Evolutionary conservation across 306 rosid genomes (phyloP), one percentile per base, ranked within the genome.

Genomic region (Rosa persica): DNA sequence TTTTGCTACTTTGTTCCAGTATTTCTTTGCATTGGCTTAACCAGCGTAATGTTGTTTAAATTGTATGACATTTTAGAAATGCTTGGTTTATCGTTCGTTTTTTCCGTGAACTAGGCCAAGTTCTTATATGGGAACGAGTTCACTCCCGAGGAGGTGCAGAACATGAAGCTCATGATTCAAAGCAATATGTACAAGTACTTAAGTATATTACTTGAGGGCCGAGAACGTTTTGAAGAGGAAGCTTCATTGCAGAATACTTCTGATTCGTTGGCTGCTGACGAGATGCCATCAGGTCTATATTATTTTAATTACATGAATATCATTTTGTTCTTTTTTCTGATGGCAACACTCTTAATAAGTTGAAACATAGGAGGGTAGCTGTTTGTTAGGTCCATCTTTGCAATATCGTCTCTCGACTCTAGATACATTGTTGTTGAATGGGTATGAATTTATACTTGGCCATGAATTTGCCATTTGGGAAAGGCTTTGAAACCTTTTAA

Each of bases 211-310:
- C 98, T 93, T 68, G 98, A 93, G 81, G 97, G 97, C 76, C 91
- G 93, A 78, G 98, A 93, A 86, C 94, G 86, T 42, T 93, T 93
- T 77, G 97, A 93, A 91, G 98, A 93, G 84, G 98, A 91, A 84
- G 87, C 85, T 43, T 66, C 83, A 79, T 74, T 79, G 75, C 91
- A 89, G 83, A 78, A 79, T 81, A 79, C 51, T 70, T 51, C 76
- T 73, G 71, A 72, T 80, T 42, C 80, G 3, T 60, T 71, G 54
- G 80, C 88, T 44, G 72, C 75, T 57, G 89, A 84, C 74, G 84
- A 34, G 46, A 68, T 85, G 84, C 80, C 74, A 39, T 61, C 85
- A 84, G 96, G 93, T 88, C 73, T 60, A 43, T 49, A 51, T 78
- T 71, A 61, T 57, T 74, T 52, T 67, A 8, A 13, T 65, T 55